phyloP scores from a whole-genome alignment of 2,329 filamentous ascomycete genomes.

The Allantophomopsis lycopodina region DNA sequence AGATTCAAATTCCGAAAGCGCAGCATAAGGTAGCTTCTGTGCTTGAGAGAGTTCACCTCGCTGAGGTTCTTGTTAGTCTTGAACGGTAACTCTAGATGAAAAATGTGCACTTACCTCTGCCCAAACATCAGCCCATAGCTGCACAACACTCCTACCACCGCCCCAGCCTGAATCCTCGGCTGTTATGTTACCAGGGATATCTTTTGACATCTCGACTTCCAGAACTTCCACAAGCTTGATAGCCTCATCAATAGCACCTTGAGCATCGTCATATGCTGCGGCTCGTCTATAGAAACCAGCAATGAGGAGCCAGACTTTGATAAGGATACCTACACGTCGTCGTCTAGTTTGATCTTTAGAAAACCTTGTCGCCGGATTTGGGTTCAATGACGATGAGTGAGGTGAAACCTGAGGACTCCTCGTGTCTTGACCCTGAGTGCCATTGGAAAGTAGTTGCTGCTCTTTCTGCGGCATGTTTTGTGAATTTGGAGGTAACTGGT shows the following conservation, averaged over 20 bases:
- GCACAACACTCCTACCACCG: slow-evolving; percentile 66
- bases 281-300: slow-evolving; percentile 79
- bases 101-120: slow-evolving; percentile 48
- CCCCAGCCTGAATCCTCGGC: slow-evolving; percentile 62
- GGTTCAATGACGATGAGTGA: slow-evolving; percentile 5
- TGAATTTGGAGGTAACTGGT: slow-evolving; percentile 9
- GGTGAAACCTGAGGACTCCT: slow-evolving; percentile 6
- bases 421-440: slow-evolving; percentile 7
- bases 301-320: slow-evolving; percentile 83
- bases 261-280: slow-evolving; percentile 64
- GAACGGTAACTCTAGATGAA: not conserved
- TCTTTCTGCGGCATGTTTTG: slow-evolving; percentile 14
- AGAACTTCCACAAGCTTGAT: slow-evolving; percentile 59
- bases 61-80: slow-evolving; percentile 16
- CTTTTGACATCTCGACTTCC: slow-evolving; percentile 50
- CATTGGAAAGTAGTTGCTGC: slow-evolving; percentile 5
- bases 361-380: slow-evolving; percentile 24
- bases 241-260: slow-evolving; percentile 70
- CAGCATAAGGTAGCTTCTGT: slow-evolving; percentile 39
- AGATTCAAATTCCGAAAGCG: slow-evolving; percentile 67
- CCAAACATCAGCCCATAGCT: slow-evolving; percentile 73
- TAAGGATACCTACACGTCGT: slow-evolving; percentile 39
- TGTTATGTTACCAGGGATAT: slow-evolving; percentile 46
- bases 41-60: slow-evolving; percentile 16
- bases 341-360: slow-evolving; percentile 36